Evolutionary conservation across 2,329 filamentous ascomycete species (phyloP).

Genomic region (Venturia carpophila): DNA sequence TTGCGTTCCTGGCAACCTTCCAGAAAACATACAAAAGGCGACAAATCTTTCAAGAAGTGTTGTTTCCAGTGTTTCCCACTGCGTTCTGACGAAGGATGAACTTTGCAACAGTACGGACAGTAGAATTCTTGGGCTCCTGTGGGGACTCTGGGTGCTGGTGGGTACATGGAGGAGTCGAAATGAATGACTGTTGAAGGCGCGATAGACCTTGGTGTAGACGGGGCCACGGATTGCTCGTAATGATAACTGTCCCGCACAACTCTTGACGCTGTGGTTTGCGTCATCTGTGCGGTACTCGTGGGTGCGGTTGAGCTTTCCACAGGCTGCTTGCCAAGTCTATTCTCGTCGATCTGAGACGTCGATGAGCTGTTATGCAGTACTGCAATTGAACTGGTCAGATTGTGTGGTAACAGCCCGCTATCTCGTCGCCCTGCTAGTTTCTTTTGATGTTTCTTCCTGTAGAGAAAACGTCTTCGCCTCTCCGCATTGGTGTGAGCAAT

Average conservation of each 20-base stretch:
- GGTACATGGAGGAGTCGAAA: conserved; percentile 16
- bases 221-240: neutral
- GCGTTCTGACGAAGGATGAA: conserved; percentile 18
- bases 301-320: neutral
- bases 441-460: conserved; percentile 19
- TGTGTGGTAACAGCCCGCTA: neutral
- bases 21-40: conserved; percentile 27
- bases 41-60: conserved; percentile 26
- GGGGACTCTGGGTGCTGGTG: conserved; percentile 19
- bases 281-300: neutral
- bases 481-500: conserved; percentile 18
- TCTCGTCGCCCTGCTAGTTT: conserved; percentile 9
- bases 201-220: neutral
- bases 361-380: neutral
- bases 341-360: neutral
- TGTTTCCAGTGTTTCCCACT: conserved; percentile 21
- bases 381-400: conserved; percentile 2
- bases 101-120: conserved; percentile 21
- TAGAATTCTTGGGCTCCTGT: conserved; percentile 20
- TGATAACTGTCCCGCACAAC: neutral
- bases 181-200: conserved; percentile 3
- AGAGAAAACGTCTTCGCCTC: conserved; percentile 20
- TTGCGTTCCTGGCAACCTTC: conserved; percentile 21
- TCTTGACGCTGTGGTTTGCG: conserved; percentile 6
- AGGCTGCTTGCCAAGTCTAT: neutral